Evolutionary conservation across 2,329 filamentous ascomycete genomes (phyloP), one percentile per base, ranked within the genome.

Genomic region (Penicillium brevicompactum): DNA sequence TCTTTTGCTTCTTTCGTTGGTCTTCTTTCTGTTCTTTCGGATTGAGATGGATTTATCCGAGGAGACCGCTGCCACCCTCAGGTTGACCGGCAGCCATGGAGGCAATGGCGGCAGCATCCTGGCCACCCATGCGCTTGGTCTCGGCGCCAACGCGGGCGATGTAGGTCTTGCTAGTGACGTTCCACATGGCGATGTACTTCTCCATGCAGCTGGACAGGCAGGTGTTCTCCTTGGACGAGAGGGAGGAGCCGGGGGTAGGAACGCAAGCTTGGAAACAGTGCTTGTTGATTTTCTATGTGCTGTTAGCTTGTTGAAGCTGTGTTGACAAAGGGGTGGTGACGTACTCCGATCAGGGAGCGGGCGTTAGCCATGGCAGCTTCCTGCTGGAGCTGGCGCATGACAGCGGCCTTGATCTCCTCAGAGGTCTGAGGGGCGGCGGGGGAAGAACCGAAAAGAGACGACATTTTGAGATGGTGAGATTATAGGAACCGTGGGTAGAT

Each of bases 111-210:
- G 63, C 51, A 24, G 59, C 57, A 53, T 71, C 68, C 44, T 65
- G 61, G 5, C 64, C 63, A n/a, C 66, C 67, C 55, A 67, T 53
- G 22, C 60, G 77, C 77, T 87, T 86, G 62, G 81, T 80, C 73
- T 87, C 85, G 74, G 86, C 74, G 64, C 84, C 59, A 40, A 76
- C 60, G 14, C 74, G 81, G 59, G 75, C 74, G 67, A 91, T 84
- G 72, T 91, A 91, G 40, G 86, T 81, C 46, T 80, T 74, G 77
- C 87, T 89, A 68, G 90, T 86, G 60, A 83, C 78, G 76, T 92
- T 92, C 90, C 90, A 93, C 10, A 88, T 83, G 31, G 82, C 78
- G 81, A 92, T 90, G 80, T 92, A 93, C 76, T 92, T 92, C 67
- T 92, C 89, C 85, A 92, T 90, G 79, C 90, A 93, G 57, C 83